Conservation (phyloP, 345 rosid species). For the Balakata baccata region DNA sequence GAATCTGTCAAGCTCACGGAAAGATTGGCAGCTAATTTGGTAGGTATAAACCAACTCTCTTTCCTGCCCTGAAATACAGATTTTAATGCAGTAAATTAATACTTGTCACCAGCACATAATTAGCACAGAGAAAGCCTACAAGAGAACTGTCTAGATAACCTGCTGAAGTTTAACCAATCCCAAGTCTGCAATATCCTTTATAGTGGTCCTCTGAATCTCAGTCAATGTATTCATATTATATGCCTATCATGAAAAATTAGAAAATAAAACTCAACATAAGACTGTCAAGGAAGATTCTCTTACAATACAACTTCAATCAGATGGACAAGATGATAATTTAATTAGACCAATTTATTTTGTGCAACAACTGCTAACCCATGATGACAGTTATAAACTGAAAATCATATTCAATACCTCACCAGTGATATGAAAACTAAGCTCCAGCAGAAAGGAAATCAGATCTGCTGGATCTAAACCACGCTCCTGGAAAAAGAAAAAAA, state of each 20-base stretch:
- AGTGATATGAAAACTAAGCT: slow-evolving; percentile 91
- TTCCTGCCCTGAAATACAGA: slow-evolving; percentile 66
- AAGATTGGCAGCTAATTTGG: slow-evolving; percentile 82
- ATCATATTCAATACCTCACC: slow-evolving; percentile 61
- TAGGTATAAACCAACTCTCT: slow-evolving; percentile 95
- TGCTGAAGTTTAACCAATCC: slow-evolving; percentile 96
- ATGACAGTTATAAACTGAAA: not conserved
- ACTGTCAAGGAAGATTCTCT: not conserved
- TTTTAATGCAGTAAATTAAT: slow-evolving; percentile 1
- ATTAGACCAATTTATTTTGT: not conserved
- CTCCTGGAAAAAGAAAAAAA: slow-evolving; percentile 42
- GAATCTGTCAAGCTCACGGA: slow-evolving; percentile 89
- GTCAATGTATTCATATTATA: slow-evolving; percentile 78
- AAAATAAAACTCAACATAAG: not conserved
- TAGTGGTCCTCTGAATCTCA: slow-evolving; percentile 58
- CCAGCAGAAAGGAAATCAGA: slow-evolving; percentile 85
- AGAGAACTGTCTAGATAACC: slow-evolving; percentile 38
- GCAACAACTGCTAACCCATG: not conserved
- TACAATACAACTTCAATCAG: not conserved
- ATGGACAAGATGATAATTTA: not conserved
- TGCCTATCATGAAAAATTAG: slow-evolving; percentile 45
- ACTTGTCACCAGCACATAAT: not conserved
- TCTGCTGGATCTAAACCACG: slow-evolving; percentile 79
- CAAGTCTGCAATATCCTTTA: slow-evolving; percentile 92
- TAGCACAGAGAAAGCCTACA: not conserved